Evolutionary conservation across 306 rosid genomes (phyloP).

Genomic region (Pterocarpus macrocarpus): DNA sequence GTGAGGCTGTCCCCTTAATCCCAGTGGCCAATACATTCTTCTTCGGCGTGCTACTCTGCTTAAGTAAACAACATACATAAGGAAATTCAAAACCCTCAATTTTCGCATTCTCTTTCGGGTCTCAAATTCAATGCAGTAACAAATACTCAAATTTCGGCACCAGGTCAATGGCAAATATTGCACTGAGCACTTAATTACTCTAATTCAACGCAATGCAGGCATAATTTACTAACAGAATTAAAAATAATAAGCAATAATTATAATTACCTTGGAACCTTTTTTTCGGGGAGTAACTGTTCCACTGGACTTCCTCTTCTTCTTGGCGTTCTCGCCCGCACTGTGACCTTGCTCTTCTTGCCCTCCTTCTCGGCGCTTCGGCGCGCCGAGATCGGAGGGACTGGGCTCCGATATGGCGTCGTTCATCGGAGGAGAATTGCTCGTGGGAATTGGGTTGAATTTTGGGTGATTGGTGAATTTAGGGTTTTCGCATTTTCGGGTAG

Average conservation of each 20-base stretch:
- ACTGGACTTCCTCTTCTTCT: slow-evolving; percentile 56
- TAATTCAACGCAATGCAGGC: slow-evolving; percentile 19
- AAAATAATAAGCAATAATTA: background rate
- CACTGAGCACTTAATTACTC: slow-evolving; percentile 4
- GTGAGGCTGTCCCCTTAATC: slow-evolving; percentile 23
- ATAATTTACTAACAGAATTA: background rate
- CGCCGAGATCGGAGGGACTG: slow-evolving; percentile 4
- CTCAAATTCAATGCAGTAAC: slow-evolving; percentile 27
- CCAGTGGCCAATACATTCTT: slow-evolving; percentile 47
- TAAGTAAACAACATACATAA: background rate
- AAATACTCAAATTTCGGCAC: background rate
- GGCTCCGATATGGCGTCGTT: slow-evolving; percentile 1
- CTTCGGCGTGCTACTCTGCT: slow-evolving; percentile 67
- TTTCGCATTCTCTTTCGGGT: background rate
- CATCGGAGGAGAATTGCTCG: background rate
- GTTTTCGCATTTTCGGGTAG: slow-evolving; percentile 7
- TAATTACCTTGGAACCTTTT: slow-evolving; percentile 56
- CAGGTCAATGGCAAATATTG: background rate
- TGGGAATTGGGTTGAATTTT: slow-evolving; percentile 6
- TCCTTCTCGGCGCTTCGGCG: slow-evolving; percentile 34
- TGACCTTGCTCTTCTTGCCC: slow-evolving; percentile 49
- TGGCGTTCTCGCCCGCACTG: slow-evolving; percentile 46
- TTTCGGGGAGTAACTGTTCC: slow-evolving; percentile 56
- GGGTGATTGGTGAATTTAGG: slow-evolving; percentile 20
- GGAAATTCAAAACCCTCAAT: background rate